These are phyloP conservation scores for Jacaranda mimosifolia DNA, from an alignment of 257 asterid genomes.

Conservation along the genomic window DNA sequence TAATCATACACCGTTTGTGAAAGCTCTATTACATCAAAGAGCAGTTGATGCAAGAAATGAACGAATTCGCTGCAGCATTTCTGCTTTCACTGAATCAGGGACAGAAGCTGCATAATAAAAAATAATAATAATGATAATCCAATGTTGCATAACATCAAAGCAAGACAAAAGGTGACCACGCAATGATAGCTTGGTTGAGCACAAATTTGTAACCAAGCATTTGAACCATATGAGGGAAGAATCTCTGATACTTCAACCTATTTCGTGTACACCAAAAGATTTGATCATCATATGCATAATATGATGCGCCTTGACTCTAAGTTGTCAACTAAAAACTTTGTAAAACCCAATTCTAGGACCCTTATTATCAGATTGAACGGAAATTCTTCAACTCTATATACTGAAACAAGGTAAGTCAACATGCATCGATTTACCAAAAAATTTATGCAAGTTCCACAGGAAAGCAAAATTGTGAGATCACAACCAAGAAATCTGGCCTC, in stretches of 20 bases:
- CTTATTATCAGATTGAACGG: neutral
- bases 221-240: neutral
- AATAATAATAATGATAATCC: neutral
- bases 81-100: constrained; percentile 80
- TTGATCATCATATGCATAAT: neutral
- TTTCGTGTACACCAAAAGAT: neutral
- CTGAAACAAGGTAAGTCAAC: neutral
- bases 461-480: too few species aligned
- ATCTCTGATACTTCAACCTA: constrained; percentile 3
- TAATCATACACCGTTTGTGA: neutral
- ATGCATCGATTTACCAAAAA: neutral
- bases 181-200: neutral
- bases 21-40: constrained; percentile 44
- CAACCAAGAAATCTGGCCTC: neutral
- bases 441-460: neutral
- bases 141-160: constrained; percentile 7
- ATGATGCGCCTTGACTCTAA: neutral
- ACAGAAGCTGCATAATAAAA: constrained; percentile 60
- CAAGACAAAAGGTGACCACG: neutral
- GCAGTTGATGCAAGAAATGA: constrained; percentile 61
- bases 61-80: constrained; percentile 71
- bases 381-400: neutral
- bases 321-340: neutral
- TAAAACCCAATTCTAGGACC: neutral
- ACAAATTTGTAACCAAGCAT: constrained; percentile 7